These are phyloP conservation scores for Rhizopus delemar DNA, from an alignment of 371 early-diverging fungal species.

Conservation along the genomic window DNA sequence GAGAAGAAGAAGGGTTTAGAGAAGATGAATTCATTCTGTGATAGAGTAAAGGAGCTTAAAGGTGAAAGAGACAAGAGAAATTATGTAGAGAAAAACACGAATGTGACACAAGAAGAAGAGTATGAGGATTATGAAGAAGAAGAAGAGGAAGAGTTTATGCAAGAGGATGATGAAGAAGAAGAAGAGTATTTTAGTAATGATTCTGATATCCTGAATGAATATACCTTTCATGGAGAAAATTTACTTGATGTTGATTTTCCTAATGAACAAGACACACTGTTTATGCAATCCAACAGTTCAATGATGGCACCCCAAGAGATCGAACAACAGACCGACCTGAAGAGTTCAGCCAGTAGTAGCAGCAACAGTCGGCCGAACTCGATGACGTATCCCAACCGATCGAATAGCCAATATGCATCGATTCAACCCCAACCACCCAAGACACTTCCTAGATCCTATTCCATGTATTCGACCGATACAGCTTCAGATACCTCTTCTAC, in stretches of 20 bases:
- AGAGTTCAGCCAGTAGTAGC: neutral
- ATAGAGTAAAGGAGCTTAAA: constrained; percentile 85
- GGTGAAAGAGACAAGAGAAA: constrained; percentile 47
- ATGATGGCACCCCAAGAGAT: neutral
- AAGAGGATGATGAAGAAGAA: constrained; percentile 16
- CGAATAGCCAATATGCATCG: neutral
- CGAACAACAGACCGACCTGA: neutral
- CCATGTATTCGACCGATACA: constrained; percentile 14
- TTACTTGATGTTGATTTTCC: constrained; percentile 48
- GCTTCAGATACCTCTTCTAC: constrained; percentile 10
- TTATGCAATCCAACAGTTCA: constrained; percentile 17
- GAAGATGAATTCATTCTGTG: neutral
- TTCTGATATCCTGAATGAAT: constrained; percentile 40
- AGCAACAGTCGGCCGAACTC: constrained; percentile 8
- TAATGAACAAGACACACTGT: constrained; percentile 35
- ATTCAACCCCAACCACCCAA: neutral
- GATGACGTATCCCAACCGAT: neutral
- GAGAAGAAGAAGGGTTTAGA: neutral
- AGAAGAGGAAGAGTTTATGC: constrained; percentile 8
- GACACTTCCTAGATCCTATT: constrained; percentile 3
- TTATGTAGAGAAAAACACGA: neutral
- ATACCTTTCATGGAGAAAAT: constrained; percentile 46
- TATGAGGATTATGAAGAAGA: constrained; percentile 19
- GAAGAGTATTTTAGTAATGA: constrained; percentile 20
- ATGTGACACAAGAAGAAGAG: neutral